phyloP scores from a whole-genome alignment of 129 eudicot species.

The carrot (Daucus carota) region DNA sequence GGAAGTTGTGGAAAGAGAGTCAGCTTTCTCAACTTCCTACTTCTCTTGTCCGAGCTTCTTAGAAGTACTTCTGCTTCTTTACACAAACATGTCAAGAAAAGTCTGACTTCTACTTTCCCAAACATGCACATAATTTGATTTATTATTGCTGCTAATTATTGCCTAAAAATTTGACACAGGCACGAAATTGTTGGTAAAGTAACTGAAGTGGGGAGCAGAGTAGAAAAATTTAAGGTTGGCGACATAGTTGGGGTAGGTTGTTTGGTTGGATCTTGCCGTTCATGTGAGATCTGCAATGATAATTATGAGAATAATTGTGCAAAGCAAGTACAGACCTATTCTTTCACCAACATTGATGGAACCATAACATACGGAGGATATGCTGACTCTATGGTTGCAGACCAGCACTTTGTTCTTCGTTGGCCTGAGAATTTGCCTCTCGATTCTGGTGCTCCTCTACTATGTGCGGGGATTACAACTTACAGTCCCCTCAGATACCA shows the following conservation, averaged over 20 bases:
- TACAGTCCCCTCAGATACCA: conserved; percentile 21
- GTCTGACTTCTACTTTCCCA: no score
- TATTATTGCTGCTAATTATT: background rate
- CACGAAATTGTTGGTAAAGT: conserved; percentile 68
- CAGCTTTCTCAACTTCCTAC: no score
- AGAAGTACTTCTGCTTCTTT: no score
- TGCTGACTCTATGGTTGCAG: conserved; percentile 44
- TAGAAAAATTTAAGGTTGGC: conserved; percentile 51
- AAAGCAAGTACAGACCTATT: conserved; percentile 28
- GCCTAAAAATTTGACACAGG: conserved; percentile 17
- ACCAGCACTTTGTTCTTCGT: conserved; percentile 39
- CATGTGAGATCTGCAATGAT: conserved; percentile 35
- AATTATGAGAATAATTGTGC: conserved; percentile 52
- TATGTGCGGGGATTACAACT: conserved; percentile 24
- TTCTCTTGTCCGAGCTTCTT: no score
- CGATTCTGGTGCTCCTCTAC: conserved; percentile 21
- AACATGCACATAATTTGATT: no score
- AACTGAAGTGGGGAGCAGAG: conserved; percentile 72
- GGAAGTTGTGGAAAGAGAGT: no score
- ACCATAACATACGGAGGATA: conserved; percentile 59
- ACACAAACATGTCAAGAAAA: no score
- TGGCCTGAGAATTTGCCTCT: conserved; percentile 20
- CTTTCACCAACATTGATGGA: conserved; percentile 30
- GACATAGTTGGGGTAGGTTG: conserved; percentile 83
- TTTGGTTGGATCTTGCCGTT: conserved; percentile 53